Percentiles rank a stretch among this genome's conserved stretches.
phyloP scores from a whole-genome alignment of 2,329 filamentous ascomycete genomes.

The Alternaria viburni region DNA sequence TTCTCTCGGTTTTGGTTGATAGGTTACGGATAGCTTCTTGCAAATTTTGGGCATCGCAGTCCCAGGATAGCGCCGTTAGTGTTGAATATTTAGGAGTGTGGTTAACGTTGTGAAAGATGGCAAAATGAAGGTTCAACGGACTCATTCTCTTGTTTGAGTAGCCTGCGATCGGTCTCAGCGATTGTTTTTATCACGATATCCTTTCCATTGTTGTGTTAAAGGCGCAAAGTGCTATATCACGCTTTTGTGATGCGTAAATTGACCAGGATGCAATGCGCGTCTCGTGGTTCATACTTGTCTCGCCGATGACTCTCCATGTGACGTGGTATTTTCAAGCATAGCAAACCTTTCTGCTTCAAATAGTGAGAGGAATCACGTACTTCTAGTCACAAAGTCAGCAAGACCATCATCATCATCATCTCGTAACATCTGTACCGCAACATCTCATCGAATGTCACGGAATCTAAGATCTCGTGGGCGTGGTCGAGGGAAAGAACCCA shows the following conservation, averaged over 20 bases:
- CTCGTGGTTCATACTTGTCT: neutral
- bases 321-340: neutral
- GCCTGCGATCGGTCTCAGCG: neutral
- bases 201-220: neutral
- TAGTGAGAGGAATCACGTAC: neutral
- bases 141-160: neutral
- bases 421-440: neutral
- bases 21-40: slow-evolving; percentile 1
- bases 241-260: neutral
- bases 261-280: neutral
- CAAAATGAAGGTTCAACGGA: neutral
- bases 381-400: neutral
- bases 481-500: neutral
- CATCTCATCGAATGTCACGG: neutral
- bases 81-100: neutral
- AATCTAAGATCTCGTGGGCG: neutral
- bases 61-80: neutral
- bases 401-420: neutral
- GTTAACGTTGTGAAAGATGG: neutral
- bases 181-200: neutral
- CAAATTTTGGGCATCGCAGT: slow-evolving; percentile 1
- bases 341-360: neutral
- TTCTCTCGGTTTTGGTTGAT: neutral
- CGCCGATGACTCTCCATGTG: neutral
- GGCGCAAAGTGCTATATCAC: neutral